Evolutionary conservation across 805 yeast species (phyloP).

Genomic region (Starmerella bombi): DNA sequence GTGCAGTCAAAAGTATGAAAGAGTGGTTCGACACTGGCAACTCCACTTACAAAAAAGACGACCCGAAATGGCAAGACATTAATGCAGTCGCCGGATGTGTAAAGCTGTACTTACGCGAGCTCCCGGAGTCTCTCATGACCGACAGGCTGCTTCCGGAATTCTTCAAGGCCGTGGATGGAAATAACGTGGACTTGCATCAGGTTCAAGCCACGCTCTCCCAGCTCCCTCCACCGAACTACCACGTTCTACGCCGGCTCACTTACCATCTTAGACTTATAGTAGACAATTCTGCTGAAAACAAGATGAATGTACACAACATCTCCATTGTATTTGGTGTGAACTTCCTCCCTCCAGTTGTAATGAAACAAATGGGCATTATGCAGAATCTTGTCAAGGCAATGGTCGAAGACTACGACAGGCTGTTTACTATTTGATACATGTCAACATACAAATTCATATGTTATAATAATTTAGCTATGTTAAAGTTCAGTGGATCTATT

Average conservation of each 20-base stretch:
- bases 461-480: too few relatives aligned
- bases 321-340: slow-evolving; percentile 78
- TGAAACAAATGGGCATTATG: slow-evolving; percentile 40
- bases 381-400: slow-evolving; percentile 40
- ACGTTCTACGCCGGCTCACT: slow-evolving; percentile 51
- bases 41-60: slow-evolving; percentile 25
- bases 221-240: slow-evolving; percentile 56
- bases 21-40: slow-evolving; percentile 42
- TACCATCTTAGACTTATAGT: slow-evolving; percentile 60
- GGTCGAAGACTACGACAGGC: slow-evolving; percentile 28
- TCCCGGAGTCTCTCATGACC: slow-evolving; percentile 73
- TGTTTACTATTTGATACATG: too few relatives aligned
- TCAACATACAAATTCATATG: too few relatives aligned
- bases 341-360: slow-evolving; percentile 36
- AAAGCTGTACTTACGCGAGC: slow-evolving; percentile 67
- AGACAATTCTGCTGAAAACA: slow-evolving; percentile 51
- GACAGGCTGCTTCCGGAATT: slow-evolving; percentile 51
- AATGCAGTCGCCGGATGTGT: slow-evolving; percentile 83
- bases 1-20: slow-evolving; percentile 41
- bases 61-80: slow-evolving; percentile 58
- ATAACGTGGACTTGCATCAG: slow-evolving; percentile 15
- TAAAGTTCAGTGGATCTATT: too few relatives aligned
- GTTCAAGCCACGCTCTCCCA: slow-evolving; percentile 28
- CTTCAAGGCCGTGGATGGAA: slow-evolving; percentile 25
- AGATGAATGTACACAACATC: slow-evolving; percentile 78